Base-by-base conservation (phyloP, 2,329 filamentous ascomycete species). In the Fusarium heterosporum region DNA sequence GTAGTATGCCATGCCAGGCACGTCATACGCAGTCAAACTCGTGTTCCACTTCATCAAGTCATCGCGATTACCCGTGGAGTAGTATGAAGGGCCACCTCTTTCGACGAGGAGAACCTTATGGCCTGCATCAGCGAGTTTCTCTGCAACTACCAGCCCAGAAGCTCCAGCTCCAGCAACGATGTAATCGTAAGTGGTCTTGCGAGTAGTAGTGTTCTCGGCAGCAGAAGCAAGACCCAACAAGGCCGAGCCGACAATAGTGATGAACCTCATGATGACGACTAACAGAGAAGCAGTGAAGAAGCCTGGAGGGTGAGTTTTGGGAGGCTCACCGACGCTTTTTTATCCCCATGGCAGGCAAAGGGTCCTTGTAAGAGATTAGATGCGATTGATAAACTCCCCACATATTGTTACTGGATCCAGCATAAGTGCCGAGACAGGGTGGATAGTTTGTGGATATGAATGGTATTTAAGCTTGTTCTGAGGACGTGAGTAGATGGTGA, bases 1-100 rank as follows among this genome's bases (percentile, higher is more conserved):
- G 77, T 90, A 81, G 74, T 90, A 91, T 76, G 87, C 90, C 58
- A 91, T 84, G 62, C 89, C 89, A 1, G 89, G 89, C 3, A 91
- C 85, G 71, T 92, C 89, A 72, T 91, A 91, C 41, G 89, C 87
- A 17, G 89, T 90, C 43, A 92, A 74, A 55, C 87, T 86, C 29
- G 84, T 77, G 13, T 87, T 81, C 90, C 89, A 92, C 3, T 78
- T 77, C 8, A 88, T 87, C 43, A 69, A 39, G 63, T 83, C 84
- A 75, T 88, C 81, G 19, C 79, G 85, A 8, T 89, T 89, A 34
- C 87, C 86, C 79, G 87, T 90, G 63, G 85, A 81, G 29, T 85
- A 88, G 11, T 88, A 86, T 4, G 88, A 90, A 51, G 84, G 80
- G 11, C 85, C 83, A 1, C 85, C 85, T 72, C 85, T 84, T 72